Conservation (phyloP, 306 rosid genomes). For the Herpetospermum pedunculosum region DNA sequence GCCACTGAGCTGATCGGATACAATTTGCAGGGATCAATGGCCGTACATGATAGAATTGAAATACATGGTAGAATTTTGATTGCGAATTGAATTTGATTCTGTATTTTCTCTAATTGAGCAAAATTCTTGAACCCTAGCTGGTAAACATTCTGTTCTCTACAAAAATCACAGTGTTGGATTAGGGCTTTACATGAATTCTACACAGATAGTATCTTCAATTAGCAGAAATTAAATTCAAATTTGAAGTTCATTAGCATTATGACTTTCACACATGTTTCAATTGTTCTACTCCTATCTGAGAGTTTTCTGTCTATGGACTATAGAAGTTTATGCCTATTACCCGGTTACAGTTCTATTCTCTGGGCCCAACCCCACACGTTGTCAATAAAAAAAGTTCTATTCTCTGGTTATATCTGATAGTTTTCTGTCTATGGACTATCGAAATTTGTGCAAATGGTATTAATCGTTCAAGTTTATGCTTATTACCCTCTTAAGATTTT, state of each 20-base stretch:
- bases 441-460: too few relatives aligned
- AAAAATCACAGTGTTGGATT: background rate
- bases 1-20: slow-evolving; percentile 12
- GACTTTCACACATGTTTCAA: background rate
- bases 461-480: background rate
- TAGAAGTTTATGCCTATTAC: background rate
- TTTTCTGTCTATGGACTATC: background rate
- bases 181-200: background rate
- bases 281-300: background rate
- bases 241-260: background rate
- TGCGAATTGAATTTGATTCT: background rate
- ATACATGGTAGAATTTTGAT: background rate
- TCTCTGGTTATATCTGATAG: background rate
- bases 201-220: background rate
- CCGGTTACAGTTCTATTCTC: background rate
- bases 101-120: background rate
- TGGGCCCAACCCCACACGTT: too few relatives aligned
- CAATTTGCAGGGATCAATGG: background rate
- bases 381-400: too few relatives aligned
- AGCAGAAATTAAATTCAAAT: background rate
- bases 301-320: background rate
- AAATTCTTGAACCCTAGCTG: slow-evolving; percentile 1
- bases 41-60: background rate
- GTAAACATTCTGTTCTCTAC: background rate
- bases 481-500: background rate